Evolutionary conservation across 2,329 filamentous ascomycete species (phyloP).

Genomic region (Elsinoe australis): DNA sequence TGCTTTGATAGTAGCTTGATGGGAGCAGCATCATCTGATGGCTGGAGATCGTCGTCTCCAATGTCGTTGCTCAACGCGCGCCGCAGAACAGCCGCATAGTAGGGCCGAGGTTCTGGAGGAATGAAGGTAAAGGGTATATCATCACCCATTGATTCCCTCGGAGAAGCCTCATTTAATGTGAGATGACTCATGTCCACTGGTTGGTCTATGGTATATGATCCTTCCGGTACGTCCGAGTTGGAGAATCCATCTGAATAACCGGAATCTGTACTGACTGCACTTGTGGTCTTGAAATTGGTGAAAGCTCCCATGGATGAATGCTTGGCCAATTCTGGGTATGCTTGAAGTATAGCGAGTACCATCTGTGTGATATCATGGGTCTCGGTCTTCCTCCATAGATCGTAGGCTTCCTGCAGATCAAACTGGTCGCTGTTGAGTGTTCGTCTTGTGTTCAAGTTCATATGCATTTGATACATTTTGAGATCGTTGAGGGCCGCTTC

Average conservation of each 20-base stretch:
- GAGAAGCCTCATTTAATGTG: slow-evolving; percentile 47
- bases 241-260: slow-evolving; percentile 34
- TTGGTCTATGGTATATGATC: slow-evolving; percentile 56
- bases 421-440: slow-evolving; percentile 82
- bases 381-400: slow-evolving; percentile 87
- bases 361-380: slow-evolving; percentile 80
- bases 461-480: slow-evolving; percentile 83
- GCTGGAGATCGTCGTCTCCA: slow-evolving; percentile 46
- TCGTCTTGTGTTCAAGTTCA: slow-evolving; percentile 69
- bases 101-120: slow-evolving; percentile 71
- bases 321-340: slow-evolving; percentile 77
- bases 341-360: slow-evolving; percentile 83
- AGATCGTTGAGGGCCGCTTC: slow-evolving; percentile 83
- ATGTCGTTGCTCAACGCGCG: slow-evolving; percentile 62
- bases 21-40: slow-evolving; percentile 41
- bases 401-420: slow-evolving; percentile 78
- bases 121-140: slow-evolving; percentile 74
- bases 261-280: slow-evolving; percentile 28
- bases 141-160: slow-evolving; percentile 38
- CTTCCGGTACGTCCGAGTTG: slow-evolving; percentile 31
- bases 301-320: slow-evolving; percentile 55
- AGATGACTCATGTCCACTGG: slow-evolving; percentile 60
- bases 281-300: slow-evolving; percentile 28
- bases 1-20: slow-evolving; percentile 60
- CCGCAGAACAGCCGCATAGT: slow-evolving; percentile 74